Conservation (phyloP, 768 basidiomycete species). For the Rhodotorula paludigena region DNA sequence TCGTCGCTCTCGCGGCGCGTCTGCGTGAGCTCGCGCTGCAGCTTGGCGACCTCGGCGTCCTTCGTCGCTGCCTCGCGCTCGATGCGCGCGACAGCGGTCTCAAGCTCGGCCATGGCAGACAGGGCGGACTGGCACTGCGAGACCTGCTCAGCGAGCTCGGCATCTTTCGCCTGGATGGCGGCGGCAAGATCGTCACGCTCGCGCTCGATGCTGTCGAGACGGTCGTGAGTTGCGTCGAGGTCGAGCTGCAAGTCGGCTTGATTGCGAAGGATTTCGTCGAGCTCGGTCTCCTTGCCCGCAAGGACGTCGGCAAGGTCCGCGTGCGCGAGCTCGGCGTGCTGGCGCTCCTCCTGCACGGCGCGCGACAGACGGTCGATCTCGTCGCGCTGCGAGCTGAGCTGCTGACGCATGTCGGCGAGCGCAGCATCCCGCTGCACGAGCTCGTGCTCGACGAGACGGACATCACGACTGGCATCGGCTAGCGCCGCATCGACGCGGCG, state of each 20-base stretch:
- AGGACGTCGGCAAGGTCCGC: neutral
- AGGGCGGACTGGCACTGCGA: conserved; percentile 1
- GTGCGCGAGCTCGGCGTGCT: conserved; percentile 15
- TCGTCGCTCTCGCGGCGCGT: neutral
- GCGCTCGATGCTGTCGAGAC: conserved; percentile 4
- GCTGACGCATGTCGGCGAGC: conserved; percentile 8
- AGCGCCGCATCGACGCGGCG: conserved; percentile 1
- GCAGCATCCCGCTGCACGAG: conserved; percentile 11
- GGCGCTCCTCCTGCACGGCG: conserved; percentile 7
- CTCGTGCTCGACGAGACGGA: conserved; percentile 5
- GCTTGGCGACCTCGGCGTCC: neutral
- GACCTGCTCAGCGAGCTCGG: conserved; percentile 1
- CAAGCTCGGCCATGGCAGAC: conserved; percentile 15
- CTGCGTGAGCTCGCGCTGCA: neutral
- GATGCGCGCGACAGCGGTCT: neutral
- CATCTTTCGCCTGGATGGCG: neutral
- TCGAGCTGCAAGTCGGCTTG: conserved; percentile 14
- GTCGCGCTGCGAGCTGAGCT: neutral
- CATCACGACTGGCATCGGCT: neutral
- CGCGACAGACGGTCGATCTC: neutral
- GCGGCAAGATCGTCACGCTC: conserved; percentile 5
- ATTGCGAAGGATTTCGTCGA: neutral
- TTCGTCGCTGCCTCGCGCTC: conserved; percentile 4
- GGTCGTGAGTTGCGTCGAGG: conserved; percentile 1
- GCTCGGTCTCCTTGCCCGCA: neutral